These are phyloP conservation scores for Amylostereum chailletii DNA, from an alignment of 1,284 basidiomycete genomes.

Conservation along the genomic window DNA sequence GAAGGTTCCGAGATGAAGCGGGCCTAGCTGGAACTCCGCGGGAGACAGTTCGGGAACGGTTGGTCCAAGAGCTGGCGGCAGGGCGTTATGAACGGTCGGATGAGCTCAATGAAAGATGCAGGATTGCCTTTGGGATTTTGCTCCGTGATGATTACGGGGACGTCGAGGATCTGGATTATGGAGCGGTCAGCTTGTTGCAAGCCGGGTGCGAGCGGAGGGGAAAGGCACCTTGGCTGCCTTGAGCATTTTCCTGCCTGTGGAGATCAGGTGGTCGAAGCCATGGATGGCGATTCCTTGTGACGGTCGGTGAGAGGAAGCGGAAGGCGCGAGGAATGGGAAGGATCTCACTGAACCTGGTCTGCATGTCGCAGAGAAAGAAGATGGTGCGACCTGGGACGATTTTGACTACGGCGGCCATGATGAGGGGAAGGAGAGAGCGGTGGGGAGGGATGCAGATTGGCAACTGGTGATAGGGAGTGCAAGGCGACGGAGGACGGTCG, in stretches of 20 bases:
- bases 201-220: too few species aligned
- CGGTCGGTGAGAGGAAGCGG: background rate
- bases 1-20: constrained; percentile 50
- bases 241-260: constrained; percentile 67
- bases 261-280: constrained; percentile 63
- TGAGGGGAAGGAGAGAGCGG: background rate
- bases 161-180: constrained; percentile 42
- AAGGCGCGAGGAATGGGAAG: background rate
- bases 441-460: background rate
- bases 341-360: constrained; percentile 63
- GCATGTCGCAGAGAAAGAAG: constrained; percentile 77
- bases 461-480: background rate
- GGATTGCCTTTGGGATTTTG: constrained; percentile 71
- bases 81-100: too few species aligned
- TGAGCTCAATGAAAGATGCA: background rate
- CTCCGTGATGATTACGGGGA: constrained; percentile 74
- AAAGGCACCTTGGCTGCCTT: constrained; percentile 61
- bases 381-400: constrained; percentile 42
- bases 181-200: background rate
- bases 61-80: constrained; percentile 53
- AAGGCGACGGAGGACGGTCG: too few species aligned
- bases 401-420: constrained; percentile 20
- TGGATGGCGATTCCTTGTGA: constrained; percentile 44
- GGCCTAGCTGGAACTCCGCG: constrained; percentile 33
- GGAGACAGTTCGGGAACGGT: constrained; percentile 63